These are phyloP conservation scores for Solanum arcanum DNA, from an alignment of 257 asterid species.

Conservation along the genomic window DNA sequence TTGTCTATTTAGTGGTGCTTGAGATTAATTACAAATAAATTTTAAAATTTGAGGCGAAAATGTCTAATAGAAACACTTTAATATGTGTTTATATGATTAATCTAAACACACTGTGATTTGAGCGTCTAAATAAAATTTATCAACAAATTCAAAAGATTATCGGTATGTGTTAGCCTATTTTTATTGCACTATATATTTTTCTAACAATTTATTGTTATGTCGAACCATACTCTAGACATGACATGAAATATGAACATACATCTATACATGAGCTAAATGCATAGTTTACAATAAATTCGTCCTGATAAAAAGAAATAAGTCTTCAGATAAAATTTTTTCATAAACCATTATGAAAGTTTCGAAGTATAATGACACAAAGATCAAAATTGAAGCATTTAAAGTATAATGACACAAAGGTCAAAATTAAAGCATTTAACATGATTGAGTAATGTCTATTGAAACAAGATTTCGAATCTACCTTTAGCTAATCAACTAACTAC, in stretches of 20 bases:
- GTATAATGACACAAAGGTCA: too few species aligned
- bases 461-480: too few species aligned
- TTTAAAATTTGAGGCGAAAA: neutral
- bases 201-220: too few species aligned
- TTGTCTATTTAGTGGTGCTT: neutral
- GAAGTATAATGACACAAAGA: neutral
- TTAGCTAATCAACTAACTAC: neutral
- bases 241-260: neutral
- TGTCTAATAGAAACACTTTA: neutral
- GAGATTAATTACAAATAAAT: neutral
- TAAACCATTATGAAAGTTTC: too few species aligned
- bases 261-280: neutral
- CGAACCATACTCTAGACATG: neutral
- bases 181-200: too few species aligned
- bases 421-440: neutral
- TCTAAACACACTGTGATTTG: too few species aligned
- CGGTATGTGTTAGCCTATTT: too few species aligned
- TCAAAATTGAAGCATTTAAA: neutral
- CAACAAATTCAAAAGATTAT: too few species aligned
- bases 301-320: neutral
- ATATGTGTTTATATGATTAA: neutral
- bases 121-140: too few species aligned
- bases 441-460: neutral
- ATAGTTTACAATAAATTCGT: too few species aligned
- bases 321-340: neutral